Base-by-base conservation (phyloP, 2,329 filamentous ascomycete genomes). In the Fusarium sp. region DNA sequence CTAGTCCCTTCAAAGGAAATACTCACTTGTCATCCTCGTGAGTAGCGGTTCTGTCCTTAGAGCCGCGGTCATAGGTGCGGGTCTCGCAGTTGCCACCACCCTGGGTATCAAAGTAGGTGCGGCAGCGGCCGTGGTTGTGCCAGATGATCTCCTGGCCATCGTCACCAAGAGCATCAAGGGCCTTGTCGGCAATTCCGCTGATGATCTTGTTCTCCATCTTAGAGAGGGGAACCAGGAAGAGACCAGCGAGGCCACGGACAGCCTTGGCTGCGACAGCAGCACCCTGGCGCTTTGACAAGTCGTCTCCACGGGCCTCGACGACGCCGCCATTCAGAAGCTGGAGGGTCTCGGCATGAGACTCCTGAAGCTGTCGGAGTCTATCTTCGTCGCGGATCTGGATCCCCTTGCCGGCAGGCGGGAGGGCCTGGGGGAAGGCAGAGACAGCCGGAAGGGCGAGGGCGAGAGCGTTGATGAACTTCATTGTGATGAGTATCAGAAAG, bases 61-160 rank as follows among this genome's bases (percentile, higher is more conserved):
- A 40, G 50, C 50, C 62, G 7, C 62, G 45, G 34, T 64, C 50
- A 27, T 64, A 64, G n/a, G 62, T 64, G n/a, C 62, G 47, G 18
- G 50, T 57, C 50, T 64, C 62, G 24, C 62, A 64, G 62, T 64
- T 64, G 5, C 62, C 62, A 18, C 62, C 62, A 6, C 62, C 62
- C 37, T 64, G 62, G 14, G 62, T 64, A 22, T 64, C 35, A 42
- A 64, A 64, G 62, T 57, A 64, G 34, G 62, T 64, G 4, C 62
- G 47, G 37, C 62, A 64, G 31, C 27, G 35, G 22, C 29, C 50
- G 35, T 57, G 62, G 47, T 64, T 64, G 34, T 64, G 62, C 62
- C 62, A 64, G 62, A 64, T 64, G n/a, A 50, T 37, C 4, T 50
- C 40, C 62, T 64, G 62, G 24, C 54, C n/a, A 18, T 64, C 47